These are phyloP conservation scores for Pythium apleroticum DNA, from an alignment of 352 stramenopile genomes.

Conservation along the genomic window DNA sequence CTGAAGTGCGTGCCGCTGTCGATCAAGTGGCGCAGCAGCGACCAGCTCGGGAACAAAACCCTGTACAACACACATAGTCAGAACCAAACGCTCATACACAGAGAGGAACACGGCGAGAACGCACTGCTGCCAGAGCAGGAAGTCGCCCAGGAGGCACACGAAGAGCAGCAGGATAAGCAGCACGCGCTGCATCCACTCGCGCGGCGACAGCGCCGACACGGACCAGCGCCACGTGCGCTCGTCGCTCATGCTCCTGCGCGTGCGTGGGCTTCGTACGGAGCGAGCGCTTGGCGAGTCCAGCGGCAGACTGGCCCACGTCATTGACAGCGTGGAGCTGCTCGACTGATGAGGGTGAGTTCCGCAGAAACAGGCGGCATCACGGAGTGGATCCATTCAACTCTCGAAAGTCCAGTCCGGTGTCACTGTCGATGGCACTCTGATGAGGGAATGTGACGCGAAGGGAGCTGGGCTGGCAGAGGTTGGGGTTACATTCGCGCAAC, in stretches of 20 bases:
- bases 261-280: not conserved
- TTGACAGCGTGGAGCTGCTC: not conserved
- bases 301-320: constrained; percentile 5
- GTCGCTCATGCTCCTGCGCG: constrained; percentile 10
- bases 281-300: constrained; percentile 3
- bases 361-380: not conserved
- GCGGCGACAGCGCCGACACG: constrained; percentile 26
- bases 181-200: constrained; percentile 32
- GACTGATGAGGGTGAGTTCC: not conserved
- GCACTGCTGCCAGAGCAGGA: constrained; percentile 57
- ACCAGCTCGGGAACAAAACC: constrained; percentile 27
- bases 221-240: constrained; percentile 29
- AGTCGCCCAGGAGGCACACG: constrained; percentile 53
- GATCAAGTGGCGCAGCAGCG: constrained; percentile 56
- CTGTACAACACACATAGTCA: not conserved
- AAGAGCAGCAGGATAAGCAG: constrained; percentile 50
- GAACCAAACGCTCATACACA: not conserved
- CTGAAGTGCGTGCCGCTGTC: constrained; percentile 57
- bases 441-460: not conserved
- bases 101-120: constrained; percentile 14
- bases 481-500: constrained; percentile 11
- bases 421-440: not conserved
- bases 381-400: not conserved
- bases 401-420: not conserved
- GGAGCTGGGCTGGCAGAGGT: not conserved